Evolutionary conservation across 495 filamentous ascomycete species (phyloP).

Genomic region (Amniculicola lignicola): DNA sequence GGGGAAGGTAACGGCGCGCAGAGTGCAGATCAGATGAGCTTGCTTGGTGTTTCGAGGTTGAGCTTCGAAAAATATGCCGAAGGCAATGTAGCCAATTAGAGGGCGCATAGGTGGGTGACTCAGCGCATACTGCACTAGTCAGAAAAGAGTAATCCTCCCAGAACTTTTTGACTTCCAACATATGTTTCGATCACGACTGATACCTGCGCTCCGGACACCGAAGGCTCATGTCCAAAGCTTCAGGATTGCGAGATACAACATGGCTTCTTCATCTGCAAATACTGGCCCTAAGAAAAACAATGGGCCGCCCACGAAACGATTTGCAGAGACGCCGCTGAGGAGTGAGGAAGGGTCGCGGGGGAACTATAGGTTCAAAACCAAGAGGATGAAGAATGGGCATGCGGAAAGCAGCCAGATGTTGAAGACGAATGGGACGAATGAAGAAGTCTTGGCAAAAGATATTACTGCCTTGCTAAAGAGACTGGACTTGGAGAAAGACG

Average conservation of each 20-base stretch:
- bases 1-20: too few species aligned
- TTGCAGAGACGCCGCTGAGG: slow-evolving; percentile 28
- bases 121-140: not conserved
- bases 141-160: not conserved
- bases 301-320: slow-evolving; percentile 38
- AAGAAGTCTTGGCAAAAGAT: slow-evolving; percentile 73
- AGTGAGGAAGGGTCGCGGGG: slow-evolving; percentile 34
- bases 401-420: slow-evolving; percentile 41
- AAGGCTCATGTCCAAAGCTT: slow-evolving; percentile 8
- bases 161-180: not conserved
- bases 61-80: slow-evolving; percentile 6
- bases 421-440: slow-evolving; percentile 55
- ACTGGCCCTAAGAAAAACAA: slow-evolving; percentile 19
- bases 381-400: slow-evolving; percentile 52
- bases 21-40: too few species aligned
- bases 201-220: slow-evolving; percentile 19
- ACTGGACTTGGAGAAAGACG: slow-evolving; percentile 42
- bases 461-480: slow-evolving; percentile 60
- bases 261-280: slow-evolving; percentile 29
- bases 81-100: too few species aligned
- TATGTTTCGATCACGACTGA: too few species aligned
- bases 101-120: too few species aligned
- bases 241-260: slow-evolving; percentile 5
- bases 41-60: not conserved
- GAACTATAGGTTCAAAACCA: slow-evolving; percentile 47